These are phyloP conservation scores for Fusarium floridanum DNA, from an alignment of 2,329 filamentous ascomycete species.

Conservation along the genomic window DNA sequence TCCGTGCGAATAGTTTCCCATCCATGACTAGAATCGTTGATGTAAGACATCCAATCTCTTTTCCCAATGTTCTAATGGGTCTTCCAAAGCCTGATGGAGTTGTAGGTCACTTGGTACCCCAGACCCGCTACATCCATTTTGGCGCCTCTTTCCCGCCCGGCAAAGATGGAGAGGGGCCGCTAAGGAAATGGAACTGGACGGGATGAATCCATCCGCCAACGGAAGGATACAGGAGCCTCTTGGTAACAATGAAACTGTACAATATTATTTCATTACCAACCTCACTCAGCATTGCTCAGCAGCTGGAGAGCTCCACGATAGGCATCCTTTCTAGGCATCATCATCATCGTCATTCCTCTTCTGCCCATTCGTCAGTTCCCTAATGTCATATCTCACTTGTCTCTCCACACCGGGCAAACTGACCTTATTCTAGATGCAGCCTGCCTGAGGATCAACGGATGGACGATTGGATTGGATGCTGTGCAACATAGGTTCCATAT, in stretches of 20 bases:
- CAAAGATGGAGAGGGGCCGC: neutral
- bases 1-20: neutral
- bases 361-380: neutral
- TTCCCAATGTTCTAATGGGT: neutral
- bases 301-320: neutral
- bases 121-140: conserved; percentile 2
- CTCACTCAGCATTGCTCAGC: neutral
- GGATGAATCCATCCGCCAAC: neutral
- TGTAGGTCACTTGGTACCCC: neutral
- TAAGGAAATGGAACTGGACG: neutral
- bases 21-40: neutral
- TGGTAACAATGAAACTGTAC: neutral
- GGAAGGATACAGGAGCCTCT: neutral
- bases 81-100: neutral
- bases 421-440: neutral
- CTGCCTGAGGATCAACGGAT: conserved; percentile 3
- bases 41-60: neutral
- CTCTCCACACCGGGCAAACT: neutral
- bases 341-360: neutral
- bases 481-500: conserved; percentile 3
- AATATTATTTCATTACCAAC: neutral
- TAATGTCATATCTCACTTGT: neutral
- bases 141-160: neutral
- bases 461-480: neutral
- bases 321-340: neutral